Base-by-base conservation (phyloP, 176 grass and related monocot genomes). In the Themeda triandra region DNA sequence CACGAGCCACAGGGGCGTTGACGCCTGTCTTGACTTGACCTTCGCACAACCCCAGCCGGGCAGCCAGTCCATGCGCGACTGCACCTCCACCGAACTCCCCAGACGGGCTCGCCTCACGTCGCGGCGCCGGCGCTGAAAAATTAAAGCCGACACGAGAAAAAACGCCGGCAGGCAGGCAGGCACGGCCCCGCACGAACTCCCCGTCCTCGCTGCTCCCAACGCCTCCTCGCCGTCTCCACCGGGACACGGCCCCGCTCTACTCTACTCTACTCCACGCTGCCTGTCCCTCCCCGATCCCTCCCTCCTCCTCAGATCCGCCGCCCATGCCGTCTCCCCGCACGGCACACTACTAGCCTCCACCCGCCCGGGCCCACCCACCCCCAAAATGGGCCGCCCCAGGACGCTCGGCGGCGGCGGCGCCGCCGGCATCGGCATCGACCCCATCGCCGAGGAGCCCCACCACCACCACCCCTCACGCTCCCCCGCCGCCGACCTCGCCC, bases 351-450 rank as follows among this genome's bases (percentile, higher is more conserved):
- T 21, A 83, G 63, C 76, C 36, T 6, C 36, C 6, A 37, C 4
- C 36, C 36, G 36, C 36, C 36, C 36, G 32, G 32, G 32, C 32
- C 32, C 32, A 33, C 32, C 32, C 32, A 33, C 32, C 5, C 13
- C 28, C 1, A 2, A 21, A 82, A 95, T 92, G 92, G 80, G 89
- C 71, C 92, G 82, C 69, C 85, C 90, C 66, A 86, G 90, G 82
- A 14, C 32, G 46, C 90, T 75, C 36, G 42, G 13, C 36, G 36
- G 33, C 33, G 33, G 87, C 32, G 32, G 32, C 18, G 53, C 66
- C 59, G 88, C 88, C 92, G 90, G 73, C 60, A 92, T 94, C 92
- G 90, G 73, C 60, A 92, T 94, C 92, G 90, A 92, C 67, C 74
- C 90, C 46, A 94, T 92, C 80, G 66, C 87, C 25, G 87, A 92